Evolutionary conservation across 2,329 filamentous ascomycete genomes (phyloP).

Genomic region (Sporothrix pallida): DNA sequence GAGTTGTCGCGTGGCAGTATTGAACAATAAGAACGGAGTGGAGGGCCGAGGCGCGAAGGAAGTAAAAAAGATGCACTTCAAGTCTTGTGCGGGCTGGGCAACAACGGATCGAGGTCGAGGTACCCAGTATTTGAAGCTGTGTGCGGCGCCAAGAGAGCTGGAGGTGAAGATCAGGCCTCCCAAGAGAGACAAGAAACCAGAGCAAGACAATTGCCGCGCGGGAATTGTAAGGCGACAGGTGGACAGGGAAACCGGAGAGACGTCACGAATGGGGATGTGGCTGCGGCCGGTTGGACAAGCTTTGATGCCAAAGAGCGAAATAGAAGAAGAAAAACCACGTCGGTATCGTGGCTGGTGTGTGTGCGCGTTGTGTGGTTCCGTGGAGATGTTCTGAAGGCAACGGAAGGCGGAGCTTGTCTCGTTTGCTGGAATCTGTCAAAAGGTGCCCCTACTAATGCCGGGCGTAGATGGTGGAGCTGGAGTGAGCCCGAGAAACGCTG

Average conservation of each 20-base stretch:
- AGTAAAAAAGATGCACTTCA: not conserved
- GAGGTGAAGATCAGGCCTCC: not conserved
- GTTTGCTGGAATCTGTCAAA: not conserved
- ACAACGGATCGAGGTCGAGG: not conserved
- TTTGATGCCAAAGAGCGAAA: not conserved
- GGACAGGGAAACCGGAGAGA: not conserved
- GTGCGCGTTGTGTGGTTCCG: not conserved
- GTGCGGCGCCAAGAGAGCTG: not conserved
- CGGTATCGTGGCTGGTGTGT: slow-evolving; percentile 16
- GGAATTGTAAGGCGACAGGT: slow-evolving; percentile 1
- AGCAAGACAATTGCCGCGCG: not conserved
- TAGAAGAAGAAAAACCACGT: not conserved
- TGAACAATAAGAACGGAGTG: not conserved
- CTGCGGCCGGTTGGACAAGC: not conserved
- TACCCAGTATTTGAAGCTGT: slow-evolving; percentile 17
- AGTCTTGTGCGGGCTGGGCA: not conserved
- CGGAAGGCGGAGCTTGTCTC: slow-evolving; percentile 12
- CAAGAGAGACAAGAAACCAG: not conserved
- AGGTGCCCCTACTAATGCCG: slow-evolving; percentile 15
- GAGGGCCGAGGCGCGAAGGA: slow-evolving; percentile 4
- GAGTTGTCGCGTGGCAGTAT: not conserved
- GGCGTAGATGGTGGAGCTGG: slow-evolving; percentile 25
- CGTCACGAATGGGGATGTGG: not conserved
- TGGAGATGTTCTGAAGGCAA: not conserved
- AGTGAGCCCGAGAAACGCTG: not conserved